Evolutionary conservation across 441 rosid species (phyloP), one percentile per base, ranked within the genome.

Genomic region (Euphorbia schlechtendalii): DNA sequence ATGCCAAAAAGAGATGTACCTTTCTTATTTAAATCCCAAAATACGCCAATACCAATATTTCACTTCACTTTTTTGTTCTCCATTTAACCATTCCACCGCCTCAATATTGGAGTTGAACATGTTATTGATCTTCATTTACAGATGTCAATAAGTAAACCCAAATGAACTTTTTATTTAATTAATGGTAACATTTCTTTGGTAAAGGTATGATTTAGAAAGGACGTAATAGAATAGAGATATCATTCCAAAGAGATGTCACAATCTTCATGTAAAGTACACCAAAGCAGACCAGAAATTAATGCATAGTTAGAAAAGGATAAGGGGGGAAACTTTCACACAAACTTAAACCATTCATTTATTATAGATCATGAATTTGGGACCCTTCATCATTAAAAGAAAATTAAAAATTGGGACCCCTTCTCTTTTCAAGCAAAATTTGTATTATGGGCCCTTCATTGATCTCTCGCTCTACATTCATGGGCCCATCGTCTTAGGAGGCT

Each of bases 1-100:
- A 78, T 67, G 74, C 78, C 78, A 72, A 78, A 74, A 73, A 49
- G 73, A 63, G 63, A 53, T 68, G 54, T 38, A 69, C 73, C 46
- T 36, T 64, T 55, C 51, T 60, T n/a, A 20, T 9, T 51, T 51
- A n/a, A n/a, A n/a, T n/a, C n/a, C n/a, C n/a, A n/a, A n/a, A n/a
- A n/a, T n/a, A n/a, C 43, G 61, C 48, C 22, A 14, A 45, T n/a
- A 70, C 34, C n/a, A 25, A 36, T 41, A 18, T 18, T 55, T 11
- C 21, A 38, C 58, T 27, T n/a, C n/a, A n/a, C n/a, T n/a, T n/a
- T n/a, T n/a, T n/a, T n/a, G n/a, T n/a, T n/a, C n/a, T n/a, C n/a
- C n/a, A n/a, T n/a, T n/a, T n/a, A n/a, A n/a, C n/a, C n/a, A n/a
- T n/a, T n/a, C n/a, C n/a, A n/a, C n/a, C n/a, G n/a, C n/a, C n/a